Evolutionary conservation across 352 stramenopile genomes (phyloP).

Genomic region (Phytophthora fragariaefolia): DNA sequence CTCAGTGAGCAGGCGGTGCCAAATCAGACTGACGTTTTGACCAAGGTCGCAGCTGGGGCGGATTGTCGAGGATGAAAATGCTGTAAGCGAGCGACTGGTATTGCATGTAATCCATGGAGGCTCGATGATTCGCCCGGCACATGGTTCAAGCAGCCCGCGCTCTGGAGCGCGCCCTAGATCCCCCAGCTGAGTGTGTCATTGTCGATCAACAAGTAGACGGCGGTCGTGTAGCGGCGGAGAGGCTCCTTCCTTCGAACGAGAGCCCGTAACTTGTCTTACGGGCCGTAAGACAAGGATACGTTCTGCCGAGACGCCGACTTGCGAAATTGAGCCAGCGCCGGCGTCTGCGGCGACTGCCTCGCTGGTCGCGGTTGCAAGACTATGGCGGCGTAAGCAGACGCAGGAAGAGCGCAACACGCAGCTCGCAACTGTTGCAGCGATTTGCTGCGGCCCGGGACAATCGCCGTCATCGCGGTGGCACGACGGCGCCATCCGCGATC

Average conservation of each 20-base stretch:
- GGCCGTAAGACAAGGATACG: no score
- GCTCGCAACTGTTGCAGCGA: not conserved
- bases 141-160: not conserved
- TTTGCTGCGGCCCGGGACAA: no score
- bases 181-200: not conserved
- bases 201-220: slow-evolving; percentile 9
- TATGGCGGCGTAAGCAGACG: no score
- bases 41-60: no score
- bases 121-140: not conserved
- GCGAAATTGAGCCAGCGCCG: not conserved
- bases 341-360: not conserved
- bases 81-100: not conserved
- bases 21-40: not conserved
- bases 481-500: no score
- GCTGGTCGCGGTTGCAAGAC: not conserved
- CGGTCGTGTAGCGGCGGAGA: not conserved
- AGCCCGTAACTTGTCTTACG: no score
- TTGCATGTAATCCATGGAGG: not conserved
- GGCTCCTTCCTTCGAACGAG: no score
- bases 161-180: slow-evolving; percentile 1
- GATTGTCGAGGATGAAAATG: no score
- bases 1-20: no score
- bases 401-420: no score
- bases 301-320: not conserved
- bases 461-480: no score